A percentile compares a stretch with the other conserved stretches of the same genome.
These are phyloP conservation scores for Cystoderma amianthinum DNA, from an alignment of 768 basidiomycete species.

Conservation along the genomic window DNA sequence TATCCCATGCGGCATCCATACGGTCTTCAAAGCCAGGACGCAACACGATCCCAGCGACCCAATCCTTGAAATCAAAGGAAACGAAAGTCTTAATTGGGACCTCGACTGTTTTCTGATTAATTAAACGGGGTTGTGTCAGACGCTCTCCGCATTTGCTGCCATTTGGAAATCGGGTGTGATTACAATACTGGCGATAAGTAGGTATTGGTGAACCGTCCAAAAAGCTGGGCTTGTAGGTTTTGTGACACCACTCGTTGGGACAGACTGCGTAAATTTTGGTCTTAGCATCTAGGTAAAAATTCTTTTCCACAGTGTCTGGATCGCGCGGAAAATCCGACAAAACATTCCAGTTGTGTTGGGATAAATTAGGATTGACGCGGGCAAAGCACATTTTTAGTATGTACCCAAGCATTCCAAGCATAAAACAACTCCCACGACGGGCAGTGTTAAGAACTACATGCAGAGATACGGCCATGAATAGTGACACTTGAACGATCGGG, in stretches of 20 bases:
- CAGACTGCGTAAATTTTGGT: background rate
- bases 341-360: no score
- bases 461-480: no score
- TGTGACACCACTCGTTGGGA: background rate
- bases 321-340: no score
- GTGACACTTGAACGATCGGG: no score
- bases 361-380: no score
- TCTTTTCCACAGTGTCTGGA: no score
- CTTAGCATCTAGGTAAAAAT: background rate
- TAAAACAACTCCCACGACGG: no score
- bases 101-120: background rate
- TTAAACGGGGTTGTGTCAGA: background rate
- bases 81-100: slow-evolving; percentile 15
- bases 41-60: slow-evolving; percentile 16
- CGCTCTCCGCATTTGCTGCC: background rate
- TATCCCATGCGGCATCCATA: slow-evolving; percentile 14
- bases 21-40: slow-evolving; percentile 13
- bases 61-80: slow-evolving; percentile 16
- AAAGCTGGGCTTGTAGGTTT: background rate
- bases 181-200: background rate
- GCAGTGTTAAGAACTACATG: no score
- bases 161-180: background rate
- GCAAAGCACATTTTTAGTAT: no score
- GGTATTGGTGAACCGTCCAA: background rate
- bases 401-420: no score